Conservation (phyloP, 306 rosid genomes). For the Dryas alaskensis region DNA sequence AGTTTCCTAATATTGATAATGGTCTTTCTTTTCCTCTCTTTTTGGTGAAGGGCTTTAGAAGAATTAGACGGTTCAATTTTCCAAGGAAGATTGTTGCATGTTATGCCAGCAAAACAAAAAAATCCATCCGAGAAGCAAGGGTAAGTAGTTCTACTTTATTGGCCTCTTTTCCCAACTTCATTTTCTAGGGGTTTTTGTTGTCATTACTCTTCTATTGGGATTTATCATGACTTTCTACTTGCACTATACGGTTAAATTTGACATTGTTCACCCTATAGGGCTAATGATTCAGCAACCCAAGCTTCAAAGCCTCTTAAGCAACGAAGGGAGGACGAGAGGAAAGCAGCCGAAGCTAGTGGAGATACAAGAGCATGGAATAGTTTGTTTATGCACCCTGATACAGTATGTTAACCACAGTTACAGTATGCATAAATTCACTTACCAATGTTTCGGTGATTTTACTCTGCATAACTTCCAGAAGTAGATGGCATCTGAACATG, state of each 20-base stretch:
- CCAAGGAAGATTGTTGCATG: constrained; percentile 91
- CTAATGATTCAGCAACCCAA: constrained; percentile 43
- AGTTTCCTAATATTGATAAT: neutral
- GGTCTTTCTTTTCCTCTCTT: neutral
- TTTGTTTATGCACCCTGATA: constrained; percentile 85
- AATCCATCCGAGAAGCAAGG: constrained; percentile 47
- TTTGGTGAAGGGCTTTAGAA: constrained; percentile 56
- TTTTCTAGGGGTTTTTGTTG: constrained; percentile 3
- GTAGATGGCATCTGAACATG: neutral
- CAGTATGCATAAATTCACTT: constrained; percentile 11
- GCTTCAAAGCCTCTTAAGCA: constrained; percentile 60
- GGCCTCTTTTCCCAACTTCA: neutral
- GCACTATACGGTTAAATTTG: constrained; percentile 14
- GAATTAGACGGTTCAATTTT: constrained; percentile 72
- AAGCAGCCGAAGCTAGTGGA: constrained; percentile 84
- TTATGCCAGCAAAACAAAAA: constrained; percentile 70
- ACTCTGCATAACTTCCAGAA: neutral
- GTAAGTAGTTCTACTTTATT: constrained; percentile 38
- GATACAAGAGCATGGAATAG: constrained; percentile 93
- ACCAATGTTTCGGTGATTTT: constrained; percentile 13
- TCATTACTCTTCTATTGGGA: neutral
- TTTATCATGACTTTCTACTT: constrained; percentile 8
- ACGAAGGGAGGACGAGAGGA: constrained; percentile 70
- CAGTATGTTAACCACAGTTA: constrained; percentile 45
- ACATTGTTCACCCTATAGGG: constrained; percentile 41